phyloP scores from a whole-genome alignment of 805 yeast genomes.

The Candida chilensis region DNA sequence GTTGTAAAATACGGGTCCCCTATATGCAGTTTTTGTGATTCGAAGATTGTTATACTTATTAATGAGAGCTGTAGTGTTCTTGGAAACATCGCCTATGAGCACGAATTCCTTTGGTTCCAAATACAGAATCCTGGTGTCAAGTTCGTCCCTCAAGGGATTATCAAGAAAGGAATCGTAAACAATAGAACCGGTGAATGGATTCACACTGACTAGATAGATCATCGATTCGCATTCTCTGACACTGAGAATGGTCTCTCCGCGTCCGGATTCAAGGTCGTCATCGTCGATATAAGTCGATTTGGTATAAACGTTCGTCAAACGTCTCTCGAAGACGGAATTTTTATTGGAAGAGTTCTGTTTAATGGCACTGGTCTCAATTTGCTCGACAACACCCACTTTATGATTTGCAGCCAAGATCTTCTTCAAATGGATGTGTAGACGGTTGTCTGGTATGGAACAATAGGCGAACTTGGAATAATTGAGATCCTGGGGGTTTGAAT shows the following conservation, averaged over 20 bases:
- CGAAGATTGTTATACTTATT: not conserved
- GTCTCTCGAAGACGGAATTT: slow-evolving; percentile 54
- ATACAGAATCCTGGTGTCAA: slow-evolving; percentile 69
- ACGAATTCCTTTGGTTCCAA: slow-evolving; percentile 73
- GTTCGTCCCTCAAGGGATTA: slow-evolving; percentile 39
- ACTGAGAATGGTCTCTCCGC: slow-evolving; percentile 7
- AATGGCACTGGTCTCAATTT: slow-evolving; percentile 71
- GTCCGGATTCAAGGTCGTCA: slow-evolving; percentile 15
- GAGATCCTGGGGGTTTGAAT: slow-evolving; percentile 37
- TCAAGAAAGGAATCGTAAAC: slow-evolving; percentile 67
- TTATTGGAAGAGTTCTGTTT: slow-evolving; percentile 46
- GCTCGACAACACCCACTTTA: slow-evolving; percentile 84
- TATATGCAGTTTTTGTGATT: slow-evolving; percentile 1
- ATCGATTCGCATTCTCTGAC: slow-evolving; percentile 4
- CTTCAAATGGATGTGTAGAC: slow-evolving; percentile 70
- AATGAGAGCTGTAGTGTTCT: slow-evolving; percentile 14
- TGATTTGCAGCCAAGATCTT: slow-evolving; percentile 62
- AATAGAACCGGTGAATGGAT: slow-evolving; percentile 70
- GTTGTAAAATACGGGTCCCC: slow-evolving; percentile 1
- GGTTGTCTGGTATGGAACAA: slow-evolving; percentile 74
- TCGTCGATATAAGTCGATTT: slow-evolving; percentile 77
- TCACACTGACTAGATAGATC: slow-evolving; percentile 50
- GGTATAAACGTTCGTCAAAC: slow-evolving; percentile 66
- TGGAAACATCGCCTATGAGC: slow-evolving; percentile 27
- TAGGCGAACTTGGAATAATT: slow-evolving; percentile 60